phyloP scores from a whole-genome alignment of 2,329 filamentous ascomycete species.

The Aspergillus pseudoglaucus region DNA sequence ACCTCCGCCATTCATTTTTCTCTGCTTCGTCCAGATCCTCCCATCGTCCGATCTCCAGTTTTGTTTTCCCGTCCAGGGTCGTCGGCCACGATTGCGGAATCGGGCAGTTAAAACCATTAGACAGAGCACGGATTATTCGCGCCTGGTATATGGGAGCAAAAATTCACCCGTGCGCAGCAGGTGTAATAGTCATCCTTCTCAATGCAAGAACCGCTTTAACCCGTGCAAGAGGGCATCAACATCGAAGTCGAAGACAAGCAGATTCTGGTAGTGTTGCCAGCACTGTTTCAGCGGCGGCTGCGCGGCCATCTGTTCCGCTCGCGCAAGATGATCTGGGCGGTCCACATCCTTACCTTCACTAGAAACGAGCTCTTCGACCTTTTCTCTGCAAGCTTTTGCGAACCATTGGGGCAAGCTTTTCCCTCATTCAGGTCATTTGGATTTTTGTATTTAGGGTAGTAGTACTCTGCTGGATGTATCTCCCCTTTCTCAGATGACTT shows the following conservation, averaged over 20 bases:
- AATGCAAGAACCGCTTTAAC: conserved; percentile 28
- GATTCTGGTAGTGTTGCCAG: conserved; percentile 25
- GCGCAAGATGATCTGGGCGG: conserved; percentile 1
- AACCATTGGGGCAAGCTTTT: conserved; percentile 11
- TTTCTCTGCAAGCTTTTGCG: conserved; percentile 7
- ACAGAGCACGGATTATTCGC: conserved; percentile 38
- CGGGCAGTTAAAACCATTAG: conserved; percentile 35
- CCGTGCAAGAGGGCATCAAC: conserved; percentile 26
- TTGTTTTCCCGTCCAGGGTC: not conserved
- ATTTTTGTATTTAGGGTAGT: no score
- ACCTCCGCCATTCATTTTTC: conserved; percentile 25
- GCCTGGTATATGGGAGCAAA: conserved; percentile 37
- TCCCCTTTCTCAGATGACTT: not conserved
- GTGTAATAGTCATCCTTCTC: conserved; percentile 34
- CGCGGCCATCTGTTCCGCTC: conserved; percentile 2
- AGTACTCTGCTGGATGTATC: no score
- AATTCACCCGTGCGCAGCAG: conserved; percentile 32
- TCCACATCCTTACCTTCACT: conserved; percentile 4
- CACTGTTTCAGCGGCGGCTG: conserved; percentile 18
- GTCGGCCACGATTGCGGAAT: conserved; percentile 28
- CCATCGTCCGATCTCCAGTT: not conserved
- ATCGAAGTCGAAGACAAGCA: no score
- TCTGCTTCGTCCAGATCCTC: conserved; percentile 3
- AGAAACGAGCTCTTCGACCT: conserved; percentile 4
- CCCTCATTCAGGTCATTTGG: not conserved